phyloP scores from a whole-genome alignment of 1,284 basidiomycete species.

The Xerocomus minutiporus region DNA sequence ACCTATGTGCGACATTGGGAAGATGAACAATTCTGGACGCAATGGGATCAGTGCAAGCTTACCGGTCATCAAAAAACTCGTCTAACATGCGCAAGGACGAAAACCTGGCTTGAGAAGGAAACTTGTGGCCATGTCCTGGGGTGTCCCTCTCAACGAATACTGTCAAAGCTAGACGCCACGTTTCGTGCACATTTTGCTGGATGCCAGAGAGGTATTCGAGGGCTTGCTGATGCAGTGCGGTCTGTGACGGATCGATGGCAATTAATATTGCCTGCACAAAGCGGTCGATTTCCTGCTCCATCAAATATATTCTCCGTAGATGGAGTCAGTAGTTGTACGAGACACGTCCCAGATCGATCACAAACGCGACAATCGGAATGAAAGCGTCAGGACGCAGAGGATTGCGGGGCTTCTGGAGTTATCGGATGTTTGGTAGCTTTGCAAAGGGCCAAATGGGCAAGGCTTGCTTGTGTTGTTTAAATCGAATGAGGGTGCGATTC shows the following conservation, averaged over 20 bases:
- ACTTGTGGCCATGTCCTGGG: conserved; percentile 53
- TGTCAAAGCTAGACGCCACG: conserved; percentile 74
- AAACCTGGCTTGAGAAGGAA: conserved; percentile 74
- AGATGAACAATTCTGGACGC: background rate
- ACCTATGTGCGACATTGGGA: conserved; percentile 39
- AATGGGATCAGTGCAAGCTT: conserved; percentile 34
- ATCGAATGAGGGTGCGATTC: conserved; percentile 2
- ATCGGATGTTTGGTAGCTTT: conserved; percentile 1
- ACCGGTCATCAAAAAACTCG: conserved; percentile 83
- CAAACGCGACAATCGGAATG: conserved; percentile 5
- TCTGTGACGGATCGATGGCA: conserved; percentile 74
- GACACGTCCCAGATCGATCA: conserved; percentile 18
- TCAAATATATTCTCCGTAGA: conserved; percentile 25
- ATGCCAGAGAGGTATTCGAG: conserved; percentile 75
- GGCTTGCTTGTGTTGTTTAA: conserved; percentile 1
- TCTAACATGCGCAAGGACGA: conserved; percentile 83
- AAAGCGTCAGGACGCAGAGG: background rate
- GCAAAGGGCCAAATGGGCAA: background rate
- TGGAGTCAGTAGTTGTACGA: conserved; percentile 9
- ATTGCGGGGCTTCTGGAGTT: background rate
- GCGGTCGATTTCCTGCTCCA: conserved; percentile 73
- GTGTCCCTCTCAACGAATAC: conserved; percentile 64
- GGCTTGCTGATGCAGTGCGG: conserved; percentile 70
- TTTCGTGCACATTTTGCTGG: conserved; percentile 69
- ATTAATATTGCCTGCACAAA: conserved; percentile 80